Evolutionary conservation across 768 basidiomycete genomes (phyloP), one percentile per base, ranked within the genome.

Genomic region (Artomyces pyxidatus): DNA sequence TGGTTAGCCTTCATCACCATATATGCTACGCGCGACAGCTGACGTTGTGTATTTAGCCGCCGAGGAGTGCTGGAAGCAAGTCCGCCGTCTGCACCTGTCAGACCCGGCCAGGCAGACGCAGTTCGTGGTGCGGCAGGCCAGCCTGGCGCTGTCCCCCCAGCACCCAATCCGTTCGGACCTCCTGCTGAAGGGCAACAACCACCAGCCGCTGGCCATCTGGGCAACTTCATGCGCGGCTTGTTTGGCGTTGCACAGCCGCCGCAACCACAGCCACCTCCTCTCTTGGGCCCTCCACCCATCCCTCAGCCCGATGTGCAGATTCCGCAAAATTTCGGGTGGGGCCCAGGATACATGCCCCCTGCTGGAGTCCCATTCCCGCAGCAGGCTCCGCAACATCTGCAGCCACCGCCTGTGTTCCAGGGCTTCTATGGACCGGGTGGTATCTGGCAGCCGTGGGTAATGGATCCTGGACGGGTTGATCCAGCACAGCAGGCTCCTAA

Each of bases 1-100:
- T 99, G 95, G 95, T 95, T 43, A 66, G 84, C 19, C n/a, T n/a
- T n/a, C n/a, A 49, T 50, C 17, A 38, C 37, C 29, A 44, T 42
- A 21, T 35, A 28, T 46, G 40, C 16, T 37, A 41, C 21, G 10
- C 7, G 30, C 23, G 28, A 21, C 30, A 49, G 45, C 50, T 59
- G 29, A 32, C 37, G 16, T 48, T 29, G 38, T 47, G 46, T 17
- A 48, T 52, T n/a, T 55, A 57, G 56, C 30, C 53, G 53, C 37
- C 53, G 56, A 25, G 47, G 47, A 32, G 53, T 56, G 29, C 43
- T 55, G 22, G 52, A 56, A 21, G 30, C 49, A 4, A 35, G 39
- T 26, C 35, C 54, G 6, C 26, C 51, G 14, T 42, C 54, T 22
- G n/a, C 42, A 26, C 29, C 37, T 25, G 53, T 41, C 25, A 46